Evolutionary conservation across 768 basidiomycete genomes (phyloP).

Genomic region (Boletus rex-veris): DNA sequence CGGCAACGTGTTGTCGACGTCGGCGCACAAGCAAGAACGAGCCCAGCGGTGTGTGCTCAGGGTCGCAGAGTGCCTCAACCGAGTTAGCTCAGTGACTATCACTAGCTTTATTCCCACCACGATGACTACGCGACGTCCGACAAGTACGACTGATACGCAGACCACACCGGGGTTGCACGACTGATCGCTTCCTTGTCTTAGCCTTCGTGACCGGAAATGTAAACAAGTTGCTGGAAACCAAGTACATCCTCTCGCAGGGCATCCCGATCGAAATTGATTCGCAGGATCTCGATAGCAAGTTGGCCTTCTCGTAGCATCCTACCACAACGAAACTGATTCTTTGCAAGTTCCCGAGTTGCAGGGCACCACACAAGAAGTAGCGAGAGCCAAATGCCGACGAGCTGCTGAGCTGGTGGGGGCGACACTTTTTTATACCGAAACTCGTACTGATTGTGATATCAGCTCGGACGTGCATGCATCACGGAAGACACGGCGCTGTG

Average conservation of each 20-base stretch:
- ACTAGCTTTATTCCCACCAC: neutral
- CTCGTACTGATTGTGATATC: neutral
- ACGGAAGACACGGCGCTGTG: constrained; percentile 96
- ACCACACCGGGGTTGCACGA: neutral
- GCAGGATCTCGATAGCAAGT: constrained; percentile 74
- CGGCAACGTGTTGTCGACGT: constrained; percentile 14
- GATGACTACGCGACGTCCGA: constrained; percentile 23
- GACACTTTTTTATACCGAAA: neutral
- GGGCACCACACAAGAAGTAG: constrained; percentile 88
- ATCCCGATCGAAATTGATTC: constrained; percentile 73
- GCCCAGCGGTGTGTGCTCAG: neutral
- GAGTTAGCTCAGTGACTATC: neutral
- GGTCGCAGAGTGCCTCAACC: neutral
- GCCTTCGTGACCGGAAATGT: constrained; percentile 95
- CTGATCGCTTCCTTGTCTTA: constrained; percentile 32
- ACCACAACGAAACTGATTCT: neutral
- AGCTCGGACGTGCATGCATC: constrained; percentile 55
- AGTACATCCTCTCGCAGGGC: constrained; percentile 70
- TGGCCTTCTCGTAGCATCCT: neutral
- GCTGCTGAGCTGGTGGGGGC: constrained; percentile 75
- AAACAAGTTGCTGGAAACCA: constrained; percentile 89
- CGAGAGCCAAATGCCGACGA: constrained; percentile 76
- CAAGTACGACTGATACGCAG: constrained; percentile 16
- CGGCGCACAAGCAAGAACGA: constrained; percentile 7
- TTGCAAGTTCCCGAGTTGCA: constrained; percentile 86